phyloP scores from a whole-genome alignment of 2,329 filamentous ascomycete genomes.

The Ploettnerulaceae sp. region DNA sequence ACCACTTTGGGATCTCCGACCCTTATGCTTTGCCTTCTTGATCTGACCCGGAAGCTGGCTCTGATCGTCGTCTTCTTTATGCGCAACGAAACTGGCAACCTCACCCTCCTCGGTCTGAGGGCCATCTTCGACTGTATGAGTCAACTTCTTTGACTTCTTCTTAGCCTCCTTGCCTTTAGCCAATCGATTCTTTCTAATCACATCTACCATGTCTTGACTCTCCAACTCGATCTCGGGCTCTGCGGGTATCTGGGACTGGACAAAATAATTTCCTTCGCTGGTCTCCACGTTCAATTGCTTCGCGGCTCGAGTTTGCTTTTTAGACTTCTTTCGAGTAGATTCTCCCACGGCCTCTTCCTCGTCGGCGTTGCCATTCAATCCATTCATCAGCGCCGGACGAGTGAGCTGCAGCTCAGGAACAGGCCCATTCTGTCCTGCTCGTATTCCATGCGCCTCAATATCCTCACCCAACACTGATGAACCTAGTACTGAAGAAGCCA shows the following conservation, averaged over 20 bases:
- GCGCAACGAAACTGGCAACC: neutral
- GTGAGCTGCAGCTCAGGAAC: neutral
- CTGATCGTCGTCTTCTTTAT: neutral
- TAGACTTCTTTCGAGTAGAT: neutral
- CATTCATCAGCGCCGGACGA: neutral
- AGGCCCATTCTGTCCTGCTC: neutral
- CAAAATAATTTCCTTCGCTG: neutral
- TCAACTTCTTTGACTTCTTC: neutral
- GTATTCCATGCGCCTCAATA: neutral
- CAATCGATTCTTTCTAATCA: constrained; percentile 2
- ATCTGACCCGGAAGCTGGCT: neutral
- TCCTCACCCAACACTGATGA: constrained; percentile 3
- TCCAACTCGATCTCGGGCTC: constrained; percentile 4
- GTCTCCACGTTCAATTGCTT: neutral
- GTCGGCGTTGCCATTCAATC: neutral
- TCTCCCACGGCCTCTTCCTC: neutral
- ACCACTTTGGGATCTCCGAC: neutral
- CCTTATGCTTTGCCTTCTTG: constrained; percentile 6
- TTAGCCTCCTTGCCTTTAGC: constrained; percentile 1
- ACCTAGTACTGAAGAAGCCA: constrained; percentile 1
- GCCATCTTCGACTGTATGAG: neutral
- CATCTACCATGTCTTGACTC: constrained; percentile 1
- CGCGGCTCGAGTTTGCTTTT: neutral
- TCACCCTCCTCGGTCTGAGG: neutral
- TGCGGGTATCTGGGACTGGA: neutral